These are phyloP conservation scores for Diaporthe ampelina DNA, from an alignment of 2,329 filamentous ascomycete species.

Conservation along the genomic window DNA sequence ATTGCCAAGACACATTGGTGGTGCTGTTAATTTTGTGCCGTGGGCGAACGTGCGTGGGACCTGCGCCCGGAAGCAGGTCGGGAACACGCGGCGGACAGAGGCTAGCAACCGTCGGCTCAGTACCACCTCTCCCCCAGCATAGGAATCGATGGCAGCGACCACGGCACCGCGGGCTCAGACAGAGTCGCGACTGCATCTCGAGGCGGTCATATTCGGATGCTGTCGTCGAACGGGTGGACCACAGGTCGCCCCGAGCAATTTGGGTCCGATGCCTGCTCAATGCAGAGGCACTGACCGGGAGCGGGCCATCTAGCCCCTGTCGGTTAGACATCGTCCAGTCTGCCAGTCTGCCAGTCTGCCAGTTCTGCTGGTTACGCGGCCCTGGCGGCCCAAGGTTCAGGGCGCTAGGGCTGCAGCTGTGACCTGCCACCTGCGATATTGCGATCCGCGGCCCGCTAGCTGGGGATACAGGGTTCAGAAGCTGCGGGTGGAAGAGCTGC, in stretches of 20 bases:
- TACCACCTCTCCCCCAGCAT: not conserved
- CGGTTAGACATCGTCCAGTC: not conserved
- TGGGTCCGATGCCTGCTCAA: not conserved
- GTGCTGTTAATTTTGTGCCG: not conserved
- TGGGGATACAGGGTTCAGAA: too few relatives aligned
- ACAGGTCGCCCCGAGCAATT: not conserved
- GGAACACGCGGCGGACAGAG: not conserved
- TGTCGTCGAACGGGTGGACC: slow-evolving; percentile 11
- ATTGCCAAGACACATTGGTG: too few relatives aligned
- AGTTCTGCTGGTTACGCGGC: not conserved
- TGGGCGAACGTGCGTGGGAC: not conserved
- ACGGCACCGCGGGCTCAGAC: not conserved
- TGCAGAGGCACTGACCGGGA: not conserved
- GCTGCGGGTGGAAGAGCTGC: too few relatives aligned
- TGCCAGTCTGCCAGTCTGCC: not conserved
- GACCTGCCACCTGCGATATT: too few relatives aligned
- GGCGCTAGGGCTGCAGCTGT: too few relatives aligned
- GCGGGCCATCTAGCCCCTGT: slow-evolving; percentile 13
- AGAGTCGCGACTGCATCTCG: not conserved
- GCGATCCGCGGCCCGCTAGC: too few relatives aligned
- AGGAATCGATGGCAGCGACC: not conserved
- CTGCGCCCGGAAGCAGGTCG: not conserved
- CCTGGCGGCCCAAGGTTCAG: not conserved
- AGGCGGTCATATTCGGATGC: not conserved
- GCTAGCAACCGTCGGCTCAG: not conserved